Percentiles rank a stretch among this genome's conserved stretches.
Evolutionary conservation across 1,284 basidiomycete genomes (phyloP).

Genomic region (Fereydounia khargensis): DNA sequence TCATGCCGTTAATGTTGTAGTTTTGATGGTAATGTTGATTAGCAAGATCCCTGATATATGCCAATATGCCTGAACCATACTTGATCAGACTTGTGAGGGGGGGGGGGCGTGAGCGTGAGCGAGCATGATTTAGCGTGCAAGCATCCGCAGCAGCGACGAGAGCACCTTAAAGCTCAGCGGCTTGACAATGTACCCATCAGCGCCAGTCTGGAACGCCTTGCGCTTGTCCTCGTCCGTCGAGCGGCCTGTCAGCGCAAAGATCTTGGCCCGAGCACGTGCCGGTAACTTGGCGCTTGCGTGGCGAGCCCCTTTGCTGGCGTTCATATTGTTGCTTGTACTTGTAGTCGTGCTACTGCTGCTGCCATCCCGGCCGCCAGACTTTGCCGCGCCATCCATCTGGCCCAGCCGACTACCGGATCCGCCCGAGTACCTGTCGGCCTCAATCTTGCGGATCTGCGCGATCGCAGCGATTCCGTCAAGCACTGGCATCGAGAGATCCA

Average conservation of each 20-base stretch:
- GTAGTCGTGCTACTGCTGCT: neutral
- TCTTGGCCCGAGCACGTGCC: constrained; percentile 62
- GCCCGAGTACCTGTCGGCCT: constrained; percentile 61
- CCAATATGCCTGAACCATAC: no score
- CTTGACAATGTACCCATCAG: constrained; percentile 81
- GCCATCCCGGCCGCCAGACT: neutral
- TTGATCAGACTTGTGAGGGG: no score
- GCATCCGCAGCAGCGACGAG: constrained; percentile 29
- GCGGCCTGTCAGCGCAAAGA: constrained; percentile 87
- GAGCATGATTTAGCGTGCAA: constrained; percentile 28
- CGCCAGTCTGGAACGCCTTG: constrained; percentile 83
- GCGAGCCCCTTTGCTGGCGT: constrained; percentile 7
- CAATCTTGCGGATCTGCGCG: constrained; percentile 74
- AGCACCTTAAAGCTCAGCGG: constrained; percentile 42
- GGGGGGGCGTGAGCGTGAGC: no score
- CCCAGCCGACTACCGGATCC: no score
- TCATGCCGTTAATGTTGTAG: no score
- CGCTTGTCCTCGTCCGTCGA: constrained; percentile 89
- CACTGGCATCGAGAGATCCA: constrained; percentile 90
- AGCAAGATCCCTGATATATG: no score
- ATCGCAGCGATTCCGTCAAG: constrained; percentile 84
- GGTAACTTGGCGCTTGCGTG: no score
- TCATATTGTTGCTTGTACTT: neutral
- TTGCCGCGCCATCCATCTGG: constrained; percentile 1
- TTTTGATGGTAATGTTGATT: no score